Evolutionary conservation across 768 basidiomycete genomes (phyloP), one percentile per base, ranked within the genome.

Genomic region (Lactifluus pinguis): DNA sequence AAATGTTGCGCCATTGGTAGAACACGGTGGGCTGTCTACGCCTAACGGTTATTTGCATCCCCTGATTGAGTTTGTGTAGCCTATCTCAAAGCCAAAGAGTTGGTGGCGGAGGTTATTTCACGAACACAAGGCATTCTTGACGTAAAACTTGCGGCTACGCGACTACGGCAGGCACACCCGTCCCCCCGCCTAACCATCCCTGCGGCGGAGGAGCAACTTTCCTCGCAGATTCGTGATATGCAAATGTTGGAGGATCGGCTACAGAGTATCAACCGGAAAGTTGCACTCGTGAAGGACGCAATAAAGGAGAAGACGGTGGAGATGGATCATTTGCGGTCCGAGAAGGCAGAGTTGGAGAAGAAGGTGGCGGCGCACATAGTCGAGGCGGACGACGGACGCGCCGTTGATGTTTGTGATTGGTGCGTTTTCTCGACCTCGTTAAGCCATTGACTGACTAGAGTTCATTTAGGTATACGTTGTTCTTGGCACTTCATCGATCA

Each of bases 121-220:
- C 79, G 92, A 1, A 81, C 87, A 1, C 82, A 88, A 59, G 80
- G 89, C 70, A 92, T 95, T 66, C 80, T 91, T 61, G 91, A 94
- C 68, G 83, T 91, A 39, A 85, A 89, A 39, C 80, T 93, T 4
- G 81, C 86, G 1, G 77, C 95, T 41, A 85, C 86, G 7, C 83
- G 92, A 1, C 82, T 95, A 17, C 83, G 89, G 19, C 87, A 92
- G 65, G 81, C 85, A 2, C 84, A 95, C 66, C 88, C 90, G 0
- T 81, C 84, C 19, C 86, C 92, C 49, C 82, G 92, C 10, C 73
- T 94, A 38, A 95, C 93, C 0, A 80, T 91, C 38, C 72, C 83
- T 3, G 76, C 85, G 49, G 93, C 93, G 0, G 84, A 84, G 51
- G 78, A 86, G 63, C 83, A 85, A 55, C 82, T 92, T 2, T 83